Evolutionary conservation across 257 asterid species (phyloP), one percentile per base, ranked within the genome.

Genomic region (Dorcoceras hygrometricum): DNA sequence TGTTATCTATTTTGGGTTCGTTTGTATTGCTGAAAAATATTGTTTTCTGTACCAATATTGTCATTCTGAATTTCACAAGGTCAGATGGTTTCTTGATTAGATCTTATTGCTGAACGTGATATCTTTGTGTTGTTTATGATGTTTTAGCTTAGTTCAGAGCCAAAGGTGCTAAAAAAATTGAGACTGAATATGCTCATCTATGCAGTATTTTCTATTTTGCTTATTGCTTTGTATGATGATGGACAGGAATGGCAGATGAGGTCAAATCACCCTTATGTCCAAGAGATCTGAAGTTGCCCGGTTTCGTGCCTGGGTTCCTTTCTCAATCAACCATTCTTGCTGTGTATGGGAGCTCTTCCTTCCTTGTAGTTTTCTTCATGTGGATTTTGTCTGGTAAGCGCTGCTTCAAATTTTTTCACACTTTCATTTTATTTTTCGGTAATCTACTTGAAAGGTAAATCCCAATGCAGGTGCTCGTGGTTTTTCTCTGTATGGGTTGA

Each of bases 341-440:
- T 23, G 81, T 77, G 51, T 93, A 83, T 84, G 86, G 84, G 71
- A 24, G 71, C 62, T 8, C 87, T 64, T 85, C 96, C 10, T 0
- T 81, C 60, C 70, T 90, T 24, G 93, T 84, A 4, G 82, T 88
- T 59, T 63, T 81, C 75, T 65, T 88, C 70, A 82, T 82, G 82
- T 94, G 99, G 99, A 75, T 85, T 65, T 71, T 81, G 65, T 94
- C 99, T 22, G 97, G 97, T 39, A 39, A 39, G 50, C 88, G 46
- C 70, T 53, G 26, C 65, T 63, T 63, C 54, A 12, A 57, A 36
- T 32, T 50, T 9, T 3, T 39, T 39, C 50, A 14, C 6, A 12
- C n/a, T 39, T 39, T 39, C 50, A 27, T 56, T 20, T 57, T n/a
- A n/a, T n/a, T n/a, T n/a, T n/a, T n/a, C n/a, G n/a, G n/a, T n/a